Evolutionary conservation across 2,329 filamentous ascomycete genomes (phyloP), one percentile per base, ranked within the genome.

Genomic region (Colletotrichum kahawae): DNA sequence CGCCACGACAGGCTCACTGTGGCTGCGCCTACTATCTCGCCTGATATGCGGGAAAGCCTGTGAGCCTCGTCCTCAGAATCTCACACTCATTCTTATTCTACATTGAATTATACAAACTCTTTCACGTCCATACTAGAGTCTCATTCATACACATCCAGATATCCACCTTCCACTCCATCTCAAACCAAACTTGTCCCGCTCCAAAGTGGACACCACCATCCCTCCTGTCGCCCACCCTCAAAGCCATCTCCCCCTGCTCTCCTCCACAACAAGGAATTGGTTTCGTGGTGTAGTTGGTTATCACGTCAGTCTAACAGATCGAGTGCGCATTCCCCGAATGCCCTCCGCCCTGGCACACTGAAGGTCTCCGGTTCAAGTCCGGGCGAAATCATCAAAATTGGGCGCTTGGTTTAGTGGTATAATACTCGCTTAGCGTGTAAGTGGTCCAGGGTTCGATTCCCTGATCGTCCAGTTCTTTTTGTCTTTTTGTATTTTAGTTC

Each of bases 241-340:
- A 48, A 68, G 7, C 4, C 66, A 27, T 31, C 27, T 34, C 29
- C 6, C 10, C 4, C 67, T 34, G 6, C 2, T 0, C 0, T 2
- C 12, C 31, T 6, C 18, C 43, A 64, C 18, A 29, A 33, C 9
- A 54, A n/a, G 9, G 21, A 18, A 51, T 51, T 70, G 72, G 69
- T 75, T 57, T 75, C 70, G 71, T 82, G 80, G 80, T 82, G 81
- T 82, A 82, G 85, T 86, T 86, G 85, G 85, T 87, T 86, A 87
- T 87, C 85, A 86, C 85, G 82, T 87, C 84, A 86, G 85, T 86
- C 84, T 87, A 87, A 87, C 84, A 82, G n/a, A 2, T 18, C 16
- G 8, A 27, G 34, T 60, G 24, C 29, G 13, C 36, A 13, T 14
- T 27, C 56, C 14, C 59, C 4, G 21, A 8, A 18, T 56, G 27